Evolutionary conservation across 805 yeast species (phyloP).

Genomic region (Sugiyamaella lignohabitans): DNA sequence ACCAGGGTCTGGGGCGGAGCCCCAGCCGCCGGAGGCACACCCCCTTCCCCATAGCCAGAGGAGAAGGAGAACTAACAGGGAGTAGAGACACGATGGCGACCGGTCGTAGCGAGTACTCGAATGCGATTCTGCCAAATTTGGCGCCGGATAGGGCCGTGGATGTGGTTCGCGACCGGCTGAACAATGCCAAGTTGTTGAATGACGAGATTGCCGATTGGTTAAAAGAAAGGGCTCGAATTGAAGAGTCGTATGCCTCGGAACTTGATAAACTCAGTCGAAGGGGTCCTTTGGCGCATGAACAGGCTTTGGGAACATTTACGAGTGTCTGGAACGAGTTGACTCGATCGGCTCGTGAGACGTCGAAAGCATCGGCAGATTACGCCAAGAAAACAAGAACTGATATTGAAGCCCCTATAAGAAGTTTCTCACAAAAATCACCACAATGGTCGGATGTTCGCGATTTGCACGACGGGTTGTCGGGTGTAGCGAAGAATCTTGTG

Average conservation of each 20-base stretch:
- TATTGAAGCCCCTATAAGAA: constrained; percentile 32
- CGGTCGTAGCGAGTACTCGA: constrained; percentile 30
- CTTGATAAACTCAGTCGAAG: constrained; percentile 35
- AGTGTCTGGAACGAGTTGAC: constrained; percentile 25
- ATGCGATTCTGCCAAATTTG: constrained; percentile 39
- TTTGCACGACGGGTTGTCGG: constrained; percentile 38
- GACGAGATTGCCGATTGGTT: constrained; percentile 58
- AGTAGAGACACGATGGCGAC: neutral
- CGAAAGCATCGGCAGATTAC: constrained; percentile 25
- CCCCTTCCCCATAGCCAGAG: neutral
- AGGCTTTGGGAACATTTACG: constrained; percentile 25
- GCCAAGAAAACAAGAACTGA: constrained; percentile 36
- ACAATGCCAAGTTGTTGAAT: constrained; percentile 49
- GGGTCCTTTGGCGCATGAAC: constrained; percentile 21
- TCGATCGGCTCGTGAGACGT: constrained; percentile 26
- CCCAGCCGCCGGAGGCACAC: neutral
- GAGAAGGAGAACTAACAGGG: neutral
- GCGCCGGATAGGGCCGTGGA: constrained; percentile 56
- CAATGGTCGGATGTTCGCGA: constrained; percentile 50
- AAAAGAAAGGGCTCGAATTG: constrained; percentile 45
- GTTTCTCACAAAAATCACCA: constrained; percentile 43
- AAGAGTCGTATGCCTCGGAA: constrained; percentile 43
- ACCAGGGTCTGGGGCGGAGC: neutral
- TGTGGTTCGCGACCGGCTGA: constrained; percentile 49
- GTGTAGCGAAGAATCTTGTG: constrained; percentile 36